A percentile compares a stretch with the other conserved stretches of the same genome.
phyloP scores from a whole-genome alignment of 257 asterid species.

The Nicotiana sylvestris region DNA sequence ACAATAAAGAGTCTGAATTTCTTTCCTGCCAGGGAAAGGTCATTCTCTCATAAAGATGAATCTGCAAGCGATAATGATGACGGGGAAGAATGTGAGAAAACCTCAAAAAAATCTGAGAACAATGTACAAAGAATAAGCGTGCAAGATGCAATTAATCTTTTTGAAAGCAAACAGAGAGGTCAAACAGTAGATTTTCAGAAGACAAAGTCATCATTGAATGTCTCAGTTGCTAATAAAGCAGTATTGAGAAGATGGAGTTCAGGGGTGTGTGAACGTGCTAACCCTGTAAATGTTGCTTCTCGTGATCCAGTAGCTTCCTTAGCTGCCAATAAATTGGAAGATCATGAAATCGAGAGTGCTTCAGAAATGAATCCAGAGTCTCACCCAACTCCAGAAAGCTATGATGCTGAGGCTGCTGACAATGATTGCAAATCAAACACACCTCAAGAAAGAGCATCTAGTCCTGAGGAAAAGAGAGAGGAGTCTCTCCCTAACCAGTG shows the following conservation, averaged over 20 bases:
- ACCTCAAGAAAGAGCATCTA: constrained; percentile 28
- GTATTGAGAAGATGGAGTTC: constrained; percentile 97
- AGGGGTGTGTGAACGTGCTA: constrained; percentile 56
- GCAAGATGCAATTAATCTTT: constrained; percentile 85
- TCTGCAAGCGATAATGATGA: constrained; percentile 46
- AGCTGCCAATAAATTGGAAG: constrained; percentile 27
- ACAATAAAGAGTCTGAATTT: constrained; percentile 71
- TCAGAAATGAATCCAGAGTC: constrained; percentile 38
- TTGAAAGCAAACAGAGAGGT: constrained; percentile 86
- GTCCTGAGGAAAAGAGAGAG: constrained; percentile 31
- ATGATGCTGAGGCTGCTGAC: constrained; percentile 29
- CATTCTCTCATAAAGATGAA: constrained; percentile 44
- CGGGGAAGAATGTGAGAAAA: constrained; percentile 44
- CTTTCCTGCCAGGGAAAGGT: constrained; percentile 64
- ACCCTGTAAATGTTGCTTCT: constrained; percentile 28
- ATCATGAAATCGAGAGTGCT: constrained; percentile 20
- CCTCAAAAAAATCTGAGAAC: constrained; percentile 43
- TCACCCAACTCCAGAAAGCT: constrained; percentile 11
- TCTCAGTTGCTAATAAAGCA: constrained; percentile 59
- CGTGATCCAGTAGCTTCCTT: constrained; percentile 34
- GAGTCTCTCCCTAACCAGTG: constrained; percentile 32
- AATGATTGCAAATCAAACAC: constrained; percentile 32
- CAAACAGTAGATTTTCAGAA: constrained; percentile 57
- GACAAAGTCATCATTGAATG: constrained; percentile 19
- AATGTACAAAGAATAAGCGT: constrained; percentile 66